Evolutionary conservation across 768 basidiomycete genomes (phyloP), one percentile per base, ranked within the genome.

Genomic region (Mycena rosella): DNA sequence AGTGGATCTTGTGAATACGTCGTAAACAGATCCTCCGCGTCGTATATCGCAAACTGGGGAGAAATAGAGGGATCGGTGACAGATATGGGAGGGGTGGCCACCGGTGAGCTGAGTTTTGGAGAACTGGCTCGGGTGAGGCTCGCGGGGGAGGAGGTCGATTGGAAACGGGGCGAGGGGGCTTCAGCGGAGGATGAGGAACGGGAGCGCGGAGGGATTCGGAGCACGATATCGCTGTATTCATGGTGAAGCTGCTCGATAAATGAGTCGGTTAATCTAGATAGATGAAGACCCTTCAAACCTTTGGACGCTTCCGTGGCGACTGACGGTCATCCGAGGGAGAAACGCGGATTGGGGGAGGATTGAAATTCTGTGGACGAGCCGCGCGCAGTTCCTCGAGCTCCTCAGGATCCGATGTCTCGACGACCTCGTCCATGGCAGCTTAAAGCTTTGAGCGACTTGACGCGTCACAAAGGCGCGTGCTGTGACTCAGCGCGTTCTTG

Each of bases 341-440:
- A 47, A 34, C 49, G 10, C 67, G 67, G 18, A 59, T 63, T 8
- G 18, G 51, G 26, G 58, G 20, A n/a, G 60, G 22, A 8, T 24
- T 40, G 27, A 36, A 36, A 14, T 59, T 63, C 53, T 57, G 51
- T 24, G 76, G 65, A 9, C 38, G 54, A 42, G 8, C 72, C 62
- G 68, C 57, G 17, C 63, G 48, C n/a, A 85, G 66, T 49, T 82
- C 80, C 71, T 86, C 86, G 44, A 82, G 81, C 69, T 91, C 90
- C 71, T 90, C 90, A 52, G 80, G 76, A 69, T 91, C 90, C 5
- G 89, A 91, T 20, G 90, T 90, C 72, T 88, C 88, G 17, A 91
- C 85, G 53, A 86, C 73, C 48, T 87, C 88, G 8, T 80, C 80
- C 45, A 79, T 76, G 44, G 20, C 5, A n/a, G n/a, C n/a, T n/a